Percentiles rank a stretch among this genome's conserved stretches.
phyloP scores from a whole-genome alignment of 23 red algal genomes.

The Gracilaria gracilis region DNA sequence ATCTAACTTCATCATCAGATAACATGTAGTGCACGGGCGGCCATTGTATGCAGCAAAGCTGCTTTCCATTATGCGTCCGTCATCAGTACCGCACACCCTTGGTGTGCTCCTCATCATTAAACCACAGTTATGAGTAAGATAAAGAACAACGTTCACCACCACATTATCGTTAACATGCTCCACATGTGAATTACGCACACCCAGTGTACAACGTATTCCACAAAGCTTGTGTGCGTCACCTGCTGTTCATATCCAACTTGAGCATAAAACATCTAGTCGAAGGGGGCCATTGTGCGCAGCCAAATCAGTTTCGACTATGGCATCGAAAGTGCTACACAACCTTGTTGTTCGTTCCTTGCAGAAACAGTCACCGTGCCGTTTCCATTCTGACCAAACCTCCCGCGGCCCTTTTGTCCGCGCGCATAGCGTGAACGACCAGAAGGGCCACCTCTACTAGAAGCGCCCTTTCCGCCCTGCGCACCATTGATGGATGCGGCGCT shows the following conservation, averaged over 20 bases:
- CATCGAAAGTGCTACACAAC: not conserved
- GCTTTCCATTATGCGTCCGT: no score
- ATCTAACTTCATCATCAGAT: constrained; percentile 10
- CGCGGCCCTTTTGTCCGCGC: constrained; percentile 35
- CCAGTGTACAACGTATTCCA: not conserved
- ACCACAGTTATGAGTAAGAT: not conserved
- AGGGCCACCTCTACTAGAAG: constrained; percentile 1
- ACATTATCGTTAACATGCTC: not conserved
- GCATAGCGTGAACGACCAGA: constrained; percentile 9
- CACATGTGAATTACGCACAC: not conserved
- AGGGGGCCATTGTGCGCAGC: not conserved
- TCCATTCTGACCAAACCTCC: constrained; percentile 16
- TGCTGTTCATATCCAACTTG: constrained; percentile 5
- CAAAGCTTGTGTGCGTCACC: not conserved
- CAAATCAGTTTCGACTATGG: not conserved
- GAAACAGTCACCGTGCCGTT: not conserved
- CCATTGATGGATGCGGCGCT: not conserved
- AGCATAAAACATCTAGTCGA: not conserved
- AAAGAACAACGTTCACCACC: not conserved
- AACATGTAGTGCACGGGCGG: not conserved
- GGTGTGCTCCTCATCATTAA: not conserved
- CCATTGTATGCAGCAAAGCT: not conserved
- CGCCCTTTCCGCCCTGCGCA: not conserved
- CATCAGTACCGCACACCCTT: no score
- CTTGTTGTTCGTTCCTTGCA: not conserved